Conservation (phyloP, 805 yeast species). For the Danielozyma ontarioensis region DNA sequence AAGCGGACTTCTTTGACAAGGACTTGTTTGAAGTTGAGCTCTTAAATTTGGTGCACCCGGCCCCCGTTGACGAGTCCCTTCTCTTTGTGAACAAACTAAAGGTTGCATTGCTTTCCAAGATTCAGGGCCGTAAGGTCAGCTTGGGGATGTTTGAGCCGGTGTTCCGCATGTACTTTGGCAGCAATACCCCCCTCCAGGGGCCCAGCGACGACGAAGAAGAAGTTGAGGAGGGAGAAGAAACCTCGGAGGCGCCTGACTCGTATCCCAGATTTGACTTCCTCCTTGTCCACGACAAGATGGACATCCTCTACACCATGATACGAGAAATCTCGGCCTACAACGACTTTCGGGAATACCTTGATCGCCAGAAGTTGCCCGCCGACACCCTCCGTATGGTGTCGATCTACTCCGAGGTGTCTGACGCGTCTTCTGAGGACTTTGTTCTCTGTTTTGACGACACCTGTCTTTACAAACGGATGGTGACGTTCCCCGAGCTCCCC, state of each 20-base stretch:
- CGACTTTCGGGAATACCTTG: conserved; percentile 44
- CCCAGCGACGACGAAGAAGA: conserved; percentile 15
- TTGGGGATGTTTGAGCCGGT: conserved; percentile 28
- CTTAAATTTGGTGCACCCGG: conserved; percentile 29
- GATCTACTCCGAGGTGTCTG: conserved; percentile 5
- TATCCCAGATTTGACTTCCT: conserved; percentile 34
- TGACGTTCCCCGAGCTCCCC: conserved; percentile 17
- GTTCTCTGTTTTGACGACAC: conserved; percentile 44
- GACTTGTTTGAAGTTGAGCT: conserved; percentile 61
- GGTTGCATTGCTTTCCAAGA: conserved; percentile 32
- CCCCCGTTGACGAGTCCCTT: conserved; percentile 28
- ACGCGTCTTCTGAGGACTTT: conserved; percentile 20
- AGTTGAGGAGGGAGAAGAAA: conserved; percentile 16
- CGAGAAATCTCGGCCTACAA: conserved; percentile 38
- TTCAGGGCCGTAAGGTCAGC: conserved; percentile 33
- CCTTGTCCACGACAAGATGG: conserved; percentile 43
- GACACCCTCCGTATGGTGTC: conserved; percentile 20
- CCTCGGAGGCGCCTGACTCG: conserved; percentile 9
- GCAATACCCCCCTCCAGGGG: conserved; percentile 27
- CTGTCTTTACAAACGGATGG: conserved; percentile 42
- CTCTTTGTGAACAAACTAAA: conserved; percentile 41
- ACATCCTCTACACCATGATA: conserved; percentile 42
- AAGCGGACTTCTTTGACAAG: conserved; percentile 50
- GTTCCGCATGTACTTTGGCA: conserved; percentile 30
- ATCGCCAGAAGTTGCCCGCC: conserved; percentile 24